Evolutionary conservation across 768 basidiomycete genomes (phyloP), one percentile per base, ranked within the genome.

Genomic region (Lactarius psammicola): DNA sequence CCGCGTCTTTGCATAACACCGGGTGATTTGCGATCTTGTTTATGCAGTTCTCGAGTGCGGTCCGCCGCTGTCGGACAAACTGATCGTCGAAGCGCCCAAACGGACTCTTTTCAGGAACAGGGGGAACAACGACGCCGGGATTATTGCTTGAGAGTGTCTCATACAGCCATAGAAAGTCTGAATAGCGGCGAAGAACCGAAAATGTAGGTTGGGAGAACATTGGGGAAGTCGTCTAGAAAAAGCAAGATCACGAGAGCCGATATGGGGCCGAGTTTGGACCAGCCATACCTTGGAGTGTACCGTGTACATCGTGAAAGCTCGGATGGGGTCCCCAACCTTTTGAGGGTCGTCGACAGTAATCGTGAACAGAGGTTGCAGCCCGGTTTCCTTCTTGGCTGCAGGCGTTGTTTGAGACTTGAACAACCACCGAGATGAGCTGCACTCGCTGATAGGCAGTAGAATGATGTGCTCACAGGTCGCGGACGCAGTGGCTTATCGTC

Each of bases 261-360:
- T 11, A 44, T 15, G 31, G 13, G 53, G 55, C 18, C 31, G 46
- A 62, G 13, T 44, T 66, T 26, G 55, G 34, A 10, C 42, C 9
- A 5, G 9, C 73, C 85, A 60, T 74, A 92, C 93, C 69, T 85
- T 81, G 17, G 95, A 97, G 66, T 93, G 89, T 1, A 99, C 94
- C 2, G 97, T 99, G 75, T 98, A 99, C 79, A 98, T 94, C 13
- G 92, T 97, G 74, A 94, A 97, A 18, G 88, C 86, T 64, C 92
- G 88, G 56, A 98, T 92, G 1, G 95, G 92, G 72, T 95, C 94
- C n/a, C 97, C 97, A 53, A 98, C 91, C 71, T 91, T 93, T 70
- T 98, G 95, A 6, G 97, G 97, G 76, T 99, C 97, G 60, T 94
- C 92, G n/a, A 99, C 94, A 0, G 90, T 85, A 69, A 99, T 93